phyloP scores from a whole-genome alignment of 495 filamentous ascomycete genomes.

The Aspergillus nanangensis region DNA sequence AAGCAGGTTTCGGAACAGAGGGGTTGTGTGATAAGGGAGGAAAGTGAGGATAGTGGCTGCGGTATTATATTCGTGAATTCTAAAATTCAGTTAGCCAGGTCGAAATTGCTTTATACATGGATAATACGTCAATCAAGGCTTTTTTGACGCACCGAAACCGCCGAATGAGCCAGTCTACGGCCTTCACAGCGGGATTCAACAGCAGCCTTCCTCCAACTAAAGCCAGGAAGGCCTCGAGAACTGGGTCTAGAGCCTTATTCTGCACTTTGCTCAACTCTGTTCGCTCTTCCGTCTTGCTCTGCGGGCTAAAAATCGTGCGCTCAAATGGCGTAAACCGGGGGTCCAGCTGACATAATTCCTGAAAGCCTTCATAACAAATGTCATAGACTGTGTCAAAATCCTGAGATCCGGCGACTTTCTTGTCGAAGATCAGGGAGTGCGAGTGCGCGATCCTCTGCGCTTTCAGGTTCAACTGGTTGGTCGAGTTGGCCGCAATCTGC shows the following conservation, averaged over 20 bases:
- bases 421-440: constrained; percentile 87
- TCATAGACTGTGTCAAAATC: constrained; percentile 84
- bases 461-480: constrained; percentile 79
- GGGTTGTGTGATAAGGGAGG: constrained; percentile 83
- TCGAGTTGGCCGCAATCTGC: constrained; percentile 72
- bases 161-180: constrained; percentile 90
- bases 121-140: not conserved
- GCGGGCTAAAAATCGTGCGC: constrained; percentile 77
- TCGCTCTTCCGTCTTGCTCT: constrained; percentile 83
- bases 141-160: constrained; percentile 68
- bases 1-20: constrained; percentile 74
- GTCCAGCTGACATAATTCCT: constrained; percentile 85
- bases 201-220: constrained; percentile 70
- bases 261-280: constrained; percentile 75
- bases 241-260: constrained; percentile 73
- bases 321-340: constrained; percentile 64
- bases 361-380: constrained; percentile 81
- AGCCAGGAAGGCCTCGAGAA: constrained; percentile 74
- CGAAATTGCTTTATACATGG: not conserved
- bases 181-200: constrained; percentile 80
- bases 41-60: constrained; percentile 76
- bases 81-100: constrained; percentile 38
- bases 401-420: constrained; percentile 73
- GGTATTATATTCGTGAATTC: constrained; percentile 88
- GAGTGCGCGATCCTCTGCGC: constrained; percentile 84